Evolutionary conservation across 1,284 basidiomycete species (phyloP).

Genomic region (Malassezia dermatis): DNA sequence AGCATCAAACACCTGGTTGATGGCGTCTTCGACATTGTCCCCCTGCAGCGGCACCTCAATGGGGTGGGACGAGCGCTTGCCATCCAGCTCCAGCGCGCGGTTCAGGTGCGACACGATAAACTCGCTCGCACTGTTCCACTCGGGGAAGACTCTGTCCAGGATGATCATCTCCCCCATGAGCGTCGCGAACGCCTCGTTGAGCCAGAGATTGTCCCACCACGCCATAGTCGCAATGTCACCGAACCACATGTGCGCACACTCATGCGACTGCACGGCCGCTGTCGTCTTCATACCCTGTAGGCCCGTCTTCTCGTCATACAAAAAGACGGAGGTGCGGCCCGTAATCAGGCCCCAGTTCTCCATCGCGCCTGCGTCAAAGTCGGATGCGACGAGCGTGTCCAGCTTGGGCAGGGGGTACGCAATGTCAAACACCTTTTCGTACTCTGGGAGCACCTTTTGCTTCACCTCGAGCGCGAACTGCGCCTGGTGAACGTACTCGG

Average conservation of each 20-base stretch:
- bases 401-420: conserved; percentile 77
- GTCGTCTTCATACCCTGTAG: conserved; percentile 67
- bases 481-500: conserved; percentile 69
- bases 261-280: conserved; percentile 67
- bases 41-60: conserved; percentile 64
- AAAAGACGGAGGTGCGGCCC: conserved; percentile 68
- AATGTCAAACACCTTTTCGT: conserved; percentile 75
- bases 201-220: conserved; percentile 62
- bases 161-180: conserved; percentile 77
- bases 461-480: conserved; percentile 73
- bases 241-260: conserved; percentile 56
- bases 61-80: conserved; percentile 80
- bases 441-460: conserved; percentile 69
- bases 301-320: conserved; percentile 68
- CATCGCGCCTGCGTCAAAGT: conserved; percentile 86
- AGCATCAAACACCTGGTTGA: conserved; percentile 35
- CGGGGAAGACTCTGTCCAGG: conserved; percentile 55
- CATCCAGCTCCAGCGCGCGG: conserved; percentile 65
- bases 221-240: conserved; percentile 82
- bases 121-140: conserved; percentile 52
- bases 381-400: conserved; percentile 49
- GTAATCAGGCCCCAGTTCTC: conserved; percentile 78
- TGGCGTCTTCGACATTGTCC: conserved; percentile 28
- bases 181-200: conserved; percentile 65
- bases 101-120: conserved; percentile 54